Evolutionary conservation across 208 protist species (phyloP), one percentile per base, ranked within the genome.

Genomic region (Acanthamoeba castellanii): DNA sequence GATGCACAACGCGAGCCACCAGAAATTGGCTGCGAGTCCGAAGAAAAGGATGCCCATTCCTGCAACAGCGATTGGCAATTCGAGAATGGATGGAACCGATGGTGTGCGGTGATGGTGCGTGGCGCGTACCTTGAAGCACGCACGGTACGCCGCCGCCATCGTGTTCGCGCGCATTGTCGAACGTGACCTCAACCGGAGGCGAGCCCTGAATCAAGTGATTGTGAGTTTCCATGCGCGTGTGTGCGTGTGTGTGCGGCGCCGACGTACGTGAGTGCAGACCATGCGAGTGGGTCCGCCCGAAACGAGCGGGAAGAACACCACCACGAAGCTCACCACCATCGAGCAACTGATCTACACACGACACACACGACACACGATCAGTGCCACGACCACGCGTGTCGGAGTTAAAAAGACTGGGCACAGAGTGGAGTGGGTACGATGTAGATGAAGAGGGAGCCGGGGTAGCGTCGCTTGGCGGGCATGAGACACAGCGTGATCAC

Each of bases 1-100:
- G 61, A 92, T 57, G 42, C 64, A 70, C 7, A 92, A 34, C n/a
- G 87, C 52, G 25, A 92, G 64, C 87, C 87, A 92, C 87, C 87
- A 92, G 59, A 92, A 92, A 13, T 57, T 76, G 57, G 87, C 87
- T 0, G 87, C 52, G 34, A 92, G 22, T 8, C n/a, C 87, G 50
- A 92, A 92, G 87, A 32, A 92, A 0, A 92, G 32, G n/a, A 92
- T 70, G 52, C 30, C 20, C n/a, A 57, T 68, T 2, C 52, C 52
- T 57, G 52, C 6, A 57, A 20, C 2, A 22, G 52, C 20, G 6
- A 11, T 47, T 3, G 42, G 1, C 42, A 47, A 13, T 47, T 0
- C 1, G 42, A 47, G 42, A 13, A 47, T 47, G 4, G 37, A n/a
- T n/a, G n/a, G n/a, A n/a, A n/a, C n/a, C n/a, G 37, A 42, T 42